Base-by-base conservation (phyloP, 2,329 filamentous ascomycete species). In the Cordyceps militaris region DNA sequence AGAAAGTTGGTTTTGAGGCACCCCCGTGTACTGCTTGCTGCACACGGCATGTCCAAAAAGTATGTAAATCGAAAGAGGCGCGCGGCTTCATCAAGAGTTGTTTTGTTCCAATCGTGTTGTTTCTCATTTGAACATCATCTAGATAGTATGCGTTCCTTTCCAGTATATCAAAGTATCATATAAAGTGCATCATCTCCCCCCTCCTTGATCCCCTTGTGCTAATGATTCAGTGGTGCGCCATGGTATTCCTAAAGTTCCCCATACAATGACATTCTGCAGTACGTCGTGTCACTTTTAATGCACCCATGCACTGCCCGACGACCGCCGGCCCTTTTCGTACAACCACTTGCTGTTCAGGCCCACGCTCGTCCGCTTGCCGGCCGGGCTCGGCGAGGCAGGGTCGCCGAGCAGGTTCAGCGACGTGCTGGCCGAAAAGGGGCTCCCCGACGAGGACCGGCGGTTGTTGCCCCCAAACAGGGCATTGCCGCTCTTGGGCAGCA, bases 321-420 rank as follows among this genome's bases (percentile, higher is more conserved):
- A 74, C 69, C 84, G 70, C 69, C 85, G 76, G 65, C 88, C 87
- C 73, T 86, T 89, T 72, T 97, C 91, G 68, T 96, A 97, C 60
- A 97, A 73, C 93, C 93, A 97, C 74, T 94, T 96, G 75, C 85
- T 96, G 72, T 93, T 97, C 67, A 97, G 68, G 0, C 85, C 85
- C 54, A 95, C 84, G 63, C 84, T 91, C 43, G 86, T 85, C 58
- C 84, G 81, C 74, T 88, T 91, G 38, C 81, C 79, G 6, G 74
- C 74, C 1, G 89, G 88, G 62, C 85, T 92, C 1, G 89, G 88
- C 19, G 87, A 86, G 14, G 81, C 78, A 1, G 87, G 84, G n/a
- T 83, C 82, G 21, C 76, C 70, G 61, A 84, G 82, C 30, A 74
- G 56, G 58, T 75, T 79, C 40, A 74, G 72, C 6, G 75, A 71